Conservation (phyloP, 169 alveolate genomes). For the Theileria orientalis region DNA sequence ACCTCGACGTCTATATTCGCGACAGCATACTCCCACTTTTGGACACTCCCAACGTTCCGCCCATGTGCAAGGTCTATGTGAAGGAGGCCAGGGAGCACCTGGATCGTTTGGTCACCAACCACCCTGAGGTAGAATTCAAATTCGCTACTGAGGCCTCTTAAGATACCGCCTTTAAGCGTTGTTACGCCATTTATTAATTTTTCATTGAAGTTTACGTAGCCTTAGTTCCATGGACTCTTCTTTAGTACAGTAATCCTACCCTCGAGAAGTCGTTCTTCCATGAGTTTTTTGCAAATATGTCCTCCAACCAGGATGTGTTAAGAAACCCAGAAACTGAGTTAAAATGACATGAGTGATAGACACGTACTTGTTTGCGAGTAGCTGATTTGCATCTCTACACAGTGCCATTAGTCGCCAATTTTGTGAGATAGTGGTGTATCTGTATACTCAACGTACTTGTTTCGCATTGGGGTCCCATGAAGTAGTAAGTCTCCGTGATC, state of each 20-base stretch:
- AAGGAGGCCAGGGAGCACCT: neutral
- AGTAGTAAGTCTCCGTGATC: conserved; percentile 46
- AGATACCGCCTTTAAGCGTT: no score
- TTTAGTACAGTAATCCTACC: conserved; percentile 42
- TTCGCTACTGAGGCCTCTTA: neutral
- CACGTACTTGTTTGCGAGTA: conserved; percentile 5
- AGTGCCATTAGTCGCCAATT: neutral
- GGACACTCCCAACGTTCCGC: neutral
- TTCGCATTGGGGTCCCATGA: conserved; percentile 61
- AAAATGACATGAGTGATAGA: neutral
- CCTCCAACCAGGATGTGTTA: conserved; percentile 65
- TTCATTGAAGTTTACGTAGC: neutral
- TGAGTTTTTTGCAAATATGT: conserved; percentile 57
- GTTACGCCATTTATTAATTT: neutral
- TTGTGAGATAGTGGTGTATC: neutral
- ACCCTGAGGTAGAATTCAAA: conserved; percentile 1
- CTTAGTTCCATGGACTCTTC: neutral
- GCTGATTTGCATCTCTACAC: conserved; percentile 1
- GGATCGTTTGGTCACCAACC: neutral
- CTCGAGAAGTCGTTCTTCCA: conserved; percentile 62
- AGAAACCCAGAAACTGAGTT: conserved; percentile 27
- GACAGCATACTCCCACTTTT: neutral
- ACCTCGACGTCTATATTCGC: conserved; percentile 6
- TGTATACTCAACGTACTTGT: conserved; percentile 19
- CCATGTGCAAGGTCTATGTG: neutral